Evolutionary conservation across 331 rosid species (phyloP).

Genomic region (Saraca asoca): DNA sequence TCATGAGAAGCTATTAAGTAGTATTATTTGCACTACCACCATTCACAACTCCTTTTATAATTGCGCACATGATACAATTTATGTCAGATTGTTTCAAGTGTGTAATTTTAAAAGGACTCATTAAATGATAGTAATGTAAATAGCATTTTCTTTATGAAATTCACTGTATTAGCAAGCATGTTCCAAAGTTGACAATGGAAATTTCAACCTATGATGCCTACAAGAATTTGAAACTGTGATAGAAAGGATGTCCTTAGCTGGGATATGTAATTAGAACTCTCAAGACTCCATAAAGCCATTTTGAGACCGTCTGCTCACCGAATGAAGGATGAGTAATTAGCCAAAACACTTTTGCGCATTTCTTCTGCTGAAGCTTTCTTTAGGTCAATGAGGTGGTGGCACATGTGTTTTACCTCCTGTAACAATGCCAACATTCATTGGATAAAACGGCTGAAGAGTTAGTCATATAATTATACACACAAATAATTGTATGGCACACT

Average conservation of each 20-base stretch:
- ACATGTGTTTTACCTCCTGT: constrained; percentile 76
- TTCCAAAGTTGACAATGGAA: neutral
- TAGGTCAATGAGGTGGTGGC: constrained; percentile 64
- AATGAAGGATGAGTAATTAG: constrained; percentile 86
- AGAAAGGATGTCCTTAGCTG: neutral
- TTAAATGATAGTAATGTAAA: no score
- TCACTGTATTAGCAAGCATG: neutral
- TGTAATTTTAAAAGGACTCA: no score
- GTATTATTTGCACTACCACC: no score
- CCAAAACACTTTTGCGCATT: constrained; percentile 92
- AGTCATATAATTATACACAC: neutral
- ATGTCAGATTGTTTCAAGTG: no score
- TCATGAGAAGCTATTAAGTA: no score
- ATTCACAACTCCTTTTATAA: no score
- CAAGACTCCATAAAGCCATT: constrained; percentile 1
- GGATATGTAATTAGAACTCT: neutral
- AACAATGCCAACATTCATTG: constrained; percentile 4
- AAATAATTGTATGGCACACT: neutral
- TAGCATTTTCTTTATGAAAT: no score
- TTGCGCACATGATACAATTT: no score
- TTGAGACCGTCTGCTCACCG: constrained; percentile 50
- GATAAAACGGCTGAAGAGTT: neutral
- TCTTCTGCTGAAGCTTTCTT: constrained; percentile 96
- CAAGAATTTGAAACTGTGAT: constrained; percentile 3
- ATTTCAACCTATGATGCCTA: neutral